Base-by-base conservation (phyloP, 2,329 filamentous ascomycete species). In the Graphiopsis chlorocephala region DNA sequence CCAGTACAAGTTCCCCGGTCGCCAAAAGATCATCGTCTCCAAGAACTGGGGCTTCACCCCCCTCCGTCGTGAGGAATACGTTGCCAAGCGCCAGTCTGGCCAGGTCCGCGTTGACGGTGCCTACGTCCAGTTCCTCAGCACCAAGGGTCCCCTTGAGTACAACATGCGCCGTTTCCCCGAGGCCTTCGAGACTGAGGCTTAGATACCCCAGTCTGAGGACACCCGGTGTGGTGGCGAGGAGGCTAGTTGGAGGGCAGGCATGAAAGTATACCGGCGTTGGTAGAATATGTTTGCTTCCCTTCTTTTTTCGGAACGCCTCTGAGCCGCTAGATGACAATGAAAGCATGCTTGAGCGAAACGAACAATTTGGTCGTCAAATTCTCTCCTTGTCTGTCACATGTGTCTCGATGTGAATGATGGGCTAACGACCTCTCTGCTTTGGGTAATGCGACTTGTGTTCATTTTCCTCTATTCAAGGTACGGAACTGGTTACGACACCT, bases 41-140 rank as follows among this genome's bases (percentile, higher is more conserved):
- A 99, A 98, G 93, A 99, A 99, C 90, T 99, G 95, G 95, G 95
- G 95, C 76, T 99, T 99, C 91, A 99, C 95, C 70, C 93, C 93
- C 80, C 92, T 99, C 77, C 90, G 92, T 78, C 93, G 95, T 77
- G 95, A 98, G 76, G 95, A 99, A 83, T 99, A 98, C 86, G 86
- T 96, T 80, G 88, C 93, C 83, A 91, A 94, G 86, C 96, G 96
- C 88, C 87, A 92, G 80, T 90, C 90, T 78, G 95, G 95, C 80
- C 90, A 88, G 80, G 90, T 99, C 84, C 92, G 94, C 87, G 90
- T 96, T 76, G 95, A 99, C 77, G 95, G 95, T 89, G 95, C 95
- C 77, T 99, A 99, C 85, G 95, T 99, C 76, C 93, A 99, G 87
- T 99, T 99, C 91, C 89, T 98, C 77, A 87, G 87, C 85, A 96